Evolutionary conservation across 345 rosid genomes (phyloP).

Genomic region (Citrus unshiu): DNA sequence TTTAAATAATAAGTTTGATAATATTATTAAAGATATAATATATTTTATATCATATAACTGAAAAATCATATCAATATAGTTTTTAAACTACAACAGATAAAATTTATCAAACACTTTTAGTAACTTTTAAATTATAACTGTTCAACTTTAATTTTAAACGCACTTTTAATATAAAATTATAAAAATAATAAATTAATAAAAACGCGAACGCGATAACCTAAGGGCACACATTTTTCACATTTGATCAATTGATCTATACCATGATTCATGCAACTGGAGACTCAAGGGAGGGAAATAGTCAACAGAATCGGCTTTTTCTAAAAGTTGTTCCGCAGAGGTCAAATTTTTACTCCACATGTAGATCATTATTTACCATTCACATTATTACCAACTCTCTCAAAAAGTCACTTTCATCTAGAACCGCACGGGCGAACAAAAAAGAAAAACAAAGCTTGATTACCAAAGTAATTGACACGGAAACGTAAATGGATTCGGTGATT

Average conservation of each 20-base stretch:
- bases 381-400: not conserved
- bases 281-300: not conserved
- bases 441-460: not conserved
- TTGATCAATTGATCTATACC: too few species aligned
- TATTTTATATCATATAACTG: accelerated
- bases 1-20: too few species aligned
- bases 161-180: accelerated
- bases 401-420: not conserved
- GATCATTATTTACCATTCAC: not conserved
- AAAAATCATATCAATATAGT: too few species aligned
- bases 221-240: not conserved
- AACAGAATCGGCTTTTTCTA: not conserved
- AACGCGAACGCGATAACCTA: accelerated
- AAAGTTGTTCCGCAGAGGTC: not conserved
- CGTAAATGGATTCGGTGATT: too few species aligned
- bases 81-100: accelerated
- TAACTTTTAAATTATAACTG: accelerated
- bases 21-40: too few species aligned
- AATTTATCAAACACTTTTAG: too few species aligned
- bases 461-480: too few species aligned
- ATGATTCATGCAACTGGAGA: not conserved
- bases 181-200: too few species aligned
- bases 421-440: not conserved
- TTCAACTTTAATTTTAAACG: accelerated
- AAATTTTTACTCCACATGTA: not conserved